Conservation (phyloP, 768 basidiomycete genomes). For the Serpula lacrymans region DNA sequence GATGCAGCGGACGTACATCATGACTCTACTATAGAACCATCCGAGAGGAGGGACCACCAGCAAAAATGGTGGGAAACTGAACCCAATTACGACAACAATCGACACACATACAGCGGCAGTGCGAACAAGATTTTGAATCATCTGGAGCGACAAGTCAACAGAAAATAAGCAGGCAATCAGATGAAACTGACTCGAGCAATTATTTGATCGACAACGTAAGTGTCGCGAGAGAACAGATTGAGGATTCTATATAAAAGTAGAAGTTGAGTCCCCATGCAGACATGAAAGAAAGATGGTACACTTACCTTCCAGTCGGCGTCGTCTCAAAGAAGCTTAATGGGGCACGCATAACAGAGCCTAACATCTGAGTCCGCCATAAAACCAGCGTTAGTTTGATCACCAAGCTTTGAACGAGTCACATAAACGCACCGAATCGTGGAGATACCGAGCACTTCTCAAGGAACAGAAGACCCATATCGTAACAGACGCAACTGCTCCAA, state of each 20-base stretch:
- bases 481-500: conserved; percentile 55
- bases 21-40: conserved; percentile 78
- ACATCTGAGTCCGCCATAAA: conserved; percentile 50
- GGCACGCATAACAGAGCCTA: conserved; percentile 74
- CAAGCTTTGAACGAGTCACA: background rate
- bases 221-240: conserved; percentile 90
- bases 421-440: conserved; percentile 70
- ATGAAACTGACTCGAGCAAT: conserved; percentile 53
- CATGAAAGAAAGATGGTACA: background rate
- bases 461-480: conserved; percentile 78
- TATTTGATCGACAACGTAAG: conserved; percentile 81
- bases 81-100: conserved; percentile 70
- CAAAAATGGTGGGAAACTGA: conserved; percentile 81
- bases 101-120: conserved; percentile 58
- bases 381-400: background rate
- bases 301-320: conserved; percentile 80
- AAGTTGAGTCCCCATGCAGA: background rate
- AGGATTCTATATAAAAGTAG: conserved; percentile 56
- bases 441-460: conserved; percentile 63
- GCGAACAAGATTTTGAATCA: conserved; percentile 68
- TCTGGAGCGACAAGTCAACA: conserved; percentile 17
- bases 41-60: conserved; percentile 70
- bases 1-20: conserved; percentile 50
- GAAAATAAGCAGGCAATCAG: background rate
- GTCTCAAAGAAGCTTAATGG: conserved; percentile 88